Evolutionary conservation across 768 basidiomycete genomes (phyloP).

Genomic region (Royoungia palumana): DNA sequence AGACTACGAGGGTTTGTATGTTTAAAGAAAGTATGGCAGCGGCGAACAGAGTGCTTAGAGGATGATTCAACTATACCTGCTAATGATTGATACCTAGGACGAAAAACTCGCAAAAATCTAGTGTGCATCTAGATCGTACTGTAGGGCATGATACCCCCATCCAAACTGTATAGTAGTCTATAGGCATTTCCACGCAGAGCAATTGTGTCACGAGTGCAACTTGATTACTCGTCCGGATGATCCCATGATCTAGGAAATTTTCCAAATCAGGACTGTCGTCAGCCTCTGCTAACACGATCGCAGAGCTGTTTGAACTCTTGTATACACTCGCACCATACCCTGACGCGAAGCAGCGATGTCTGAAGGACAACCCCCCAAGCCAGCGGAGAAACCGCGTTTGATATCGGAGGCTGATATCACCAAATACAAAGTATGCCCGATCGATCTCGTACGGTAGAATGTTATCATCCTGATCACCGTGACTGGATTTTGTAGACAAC

Average conservation of each 20-base stretch:
- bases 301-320: not conserved
- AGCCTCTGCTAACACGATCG: slow-evolving; percentile 7
- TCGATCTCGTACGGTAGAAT: slow-evolving; percentile 16
- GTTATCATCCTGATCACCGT: slow-evolving; percentile 9
- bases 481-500: slow-evolving; percentile 55
- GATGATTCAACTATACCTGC: slow-evolving; percentile 11
- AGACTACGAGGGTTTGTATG: slow-evolving; percentile 54
- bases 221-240: not conserved
- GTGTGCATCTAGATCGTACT: slow-evolving; percentile 19
- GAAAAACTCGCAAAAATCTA: slow-evolving; percentile 8
- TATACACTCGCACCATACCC: slow-evolving; percentile 3
- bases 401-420: slow-evolving; percentile 74
- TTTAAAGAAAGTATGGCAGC: slow-evolving; percentile 34
- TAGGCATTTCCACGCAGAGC: slow-evolving; percentile 11
- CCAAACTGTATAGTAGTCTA: slow-evolving; percentile 27
- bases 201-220: not conserved
- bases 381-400: slow-evolving; percentile 51
- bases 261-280: slow-evolving; percentile 27
- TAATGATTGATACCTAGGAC: slow-evolving; percentile 19
- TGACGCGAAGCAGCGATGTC: slow-evolving; percentile 44
- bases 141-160: slow-evolving; percentile 24
- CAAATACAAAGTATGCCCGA: slow-evolving; percentile 71
- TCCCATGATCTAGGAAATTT: not conserved
- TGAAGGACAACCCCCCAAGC: slow-evolving; percentile 47
- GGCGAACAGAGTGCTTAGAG: slow-evolving; percentile 7